Conservation (phyloP, 2,329 filamentous ascomycete genomes). For the Tetracladium maxilliforme region DNA sequence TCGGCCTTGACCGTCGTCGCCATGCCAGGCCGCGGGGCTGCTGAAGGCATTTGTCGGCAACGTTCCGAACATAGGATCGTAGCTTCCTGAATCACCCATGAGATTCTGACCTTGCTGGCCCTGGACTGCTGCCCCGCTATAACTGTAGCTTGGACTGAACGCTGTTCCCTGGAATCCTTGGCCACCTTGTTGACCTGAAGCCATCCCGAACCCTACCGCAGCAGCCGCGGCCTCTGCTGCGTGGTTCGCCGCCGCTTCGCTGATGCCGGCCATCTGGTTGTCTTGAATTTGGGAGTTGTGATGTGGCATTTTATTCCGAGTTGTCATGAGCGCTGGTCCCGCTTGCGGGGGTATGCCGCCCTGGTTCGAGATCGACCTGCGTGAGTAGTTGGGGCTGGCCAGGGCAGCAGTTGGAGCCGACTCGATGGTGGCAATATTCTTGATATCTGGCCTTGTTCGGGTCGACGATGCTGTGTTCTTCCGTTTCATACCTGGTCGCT, state of each 20-base stretch:
- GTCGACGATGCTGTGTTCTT: slow-evolving; percentile 26
- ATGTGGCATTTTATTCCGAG: too few species aligned
- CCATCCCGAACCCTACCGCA: slow-evolving; percentile 3
- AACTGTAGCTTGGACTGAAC: slow-evolving; percentile 16
- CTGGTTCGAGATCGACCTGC: slow-evolving; percentile 9
- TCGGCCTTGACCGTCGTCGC: slow-evolving; percentile 12
- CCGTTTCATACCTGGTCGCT: slow-evolving; percentile 29
- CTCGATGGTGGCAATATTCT: slow-evolving; percentile 19
- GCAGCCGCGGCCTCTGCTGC: neutral
- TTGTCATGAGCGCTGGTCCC: neutral
- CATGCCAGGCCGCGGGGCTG: slow-evolving; percentile 36
- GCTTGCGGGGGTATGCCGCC: slow-evolving; percentile 1
- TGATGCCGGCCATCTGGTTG: slow-evolving; percentile 3
- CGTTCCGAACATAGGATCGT: slow-evolving; percentile 45
- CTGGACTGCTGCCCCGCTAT: slow-evolving; percentile 11
- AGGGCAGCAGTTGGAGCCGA: too few species aligned
- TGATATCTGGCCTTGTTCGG: slow-evolving; percentile 23
- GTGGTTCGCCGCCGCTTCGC: slow-evolving; percentile 2
- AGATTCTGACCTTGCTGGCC: slow-evolving; percentile 14
- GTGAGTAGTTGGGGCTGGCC: slow-evolving; percentile 12
- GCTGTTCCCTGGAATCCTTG: slow-evolving; percentile 9
- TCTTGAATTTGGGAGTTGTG: too few species aligned
- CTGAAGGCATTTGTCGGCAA: slow-evolving; percentile 35
- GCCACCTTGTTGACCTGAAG: slow-evolving; percentile 6
- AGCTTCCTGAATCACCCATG: slow-evolving; percentile 16